phyloP scores from a whole-genome alignment of 129 eudicot genomes.

The Glebionis coronaria region DNA sequence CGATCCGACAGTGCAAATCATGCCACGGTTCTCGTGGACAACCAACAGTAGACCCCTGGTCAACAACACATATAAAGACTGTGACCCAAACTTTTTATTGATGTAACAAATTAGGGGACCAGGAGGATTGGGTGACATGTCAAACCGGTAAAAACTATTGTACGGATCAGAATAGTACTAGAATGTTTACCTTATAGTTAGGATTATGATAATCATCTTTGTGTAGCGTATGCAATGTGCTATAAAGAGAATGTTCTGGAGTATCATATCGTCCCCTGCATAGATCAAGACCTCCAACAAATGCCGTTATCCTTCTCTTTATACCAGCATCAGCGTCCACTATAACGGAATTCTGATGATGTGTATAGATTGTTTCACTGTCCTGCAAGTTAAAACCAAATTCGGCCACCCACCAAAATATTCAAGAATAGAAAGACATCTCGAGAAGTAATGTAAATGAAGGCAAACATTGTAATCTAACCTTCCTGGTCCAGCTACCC shows the following conservation, averaged over 20 bases:
- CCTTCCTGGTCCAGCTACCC: constrained; percentile 21
- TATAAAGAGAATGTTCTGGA: constrained; percentile 10
- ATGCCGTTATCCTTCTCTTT: constrained; percentile 10
- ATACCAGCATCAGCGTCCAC: constrained; percentile 16
- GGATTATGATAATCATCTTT: constrained; percentile 11
- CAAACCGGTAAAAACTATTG: too few species aligned
- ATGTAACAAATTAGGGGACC: too few species aligned
- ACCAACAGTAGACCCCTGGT: constrained; percentile 29
- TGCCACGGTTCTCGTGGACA: constrained; percentile 99
- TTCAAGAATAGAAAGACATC: not conserved
- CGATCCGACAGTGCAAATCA: constrained; percentile 52
- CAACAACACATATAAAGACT: not conserved
- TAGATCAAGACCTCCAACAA: constrained; percentile 11
- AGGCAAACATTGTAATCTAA: not conserved
- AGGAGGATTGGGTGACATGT: too few species aligned
- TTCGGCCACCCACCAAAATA: not conserved
- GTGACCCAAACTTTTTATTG: too few species aligned
- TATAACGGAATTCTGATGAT: not conserved
- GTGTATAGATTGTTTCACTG: constrained; percentile 10
- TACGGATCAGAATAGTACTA: not conserved
- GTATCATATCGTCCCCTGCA: constrained; percentile 13
- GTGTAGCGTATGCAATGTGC: constrained; percentile 7
- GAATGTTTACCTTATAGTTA: constrained; percentile 11
- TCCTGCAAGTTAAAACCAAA: not conserved
- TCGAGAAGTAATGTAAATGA: not conserved